phyloP scores from a whole-genome alignment of 164 flowering plant species.

The Vitis cinerea region DNA sequence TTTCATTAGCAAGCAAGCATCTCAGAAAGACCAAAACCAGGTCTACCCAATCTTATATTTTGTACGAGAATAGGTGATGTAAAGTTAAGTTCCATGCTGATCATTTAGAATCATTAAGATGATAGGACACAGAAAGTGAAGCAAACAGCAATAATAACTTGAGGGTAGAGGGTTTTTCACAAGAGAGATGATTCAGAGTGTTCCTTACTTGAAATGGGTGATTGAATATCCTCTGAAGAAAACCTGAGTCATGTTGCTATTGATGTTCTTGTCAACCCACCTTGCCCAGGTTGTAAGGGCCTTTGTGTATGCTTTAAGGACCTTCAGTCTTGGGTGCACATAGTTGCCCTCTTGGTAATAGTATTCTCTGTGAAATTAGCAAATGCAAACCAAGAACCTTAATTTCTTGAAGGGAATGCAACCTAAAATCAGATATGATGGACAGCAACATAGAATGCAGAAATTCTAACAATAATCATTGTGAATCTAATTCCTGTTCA shows the following conservation, averaged over 20 bases:
- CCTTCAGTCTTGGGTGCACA: slow-evolving; percentile 65
- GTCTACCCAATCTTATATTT: too few species aligned
- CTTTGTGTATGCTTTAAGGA: slow-evolving; percentile 64
- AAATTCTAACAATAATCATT: neutral
- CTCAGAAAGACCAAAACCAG: too few species aligned
- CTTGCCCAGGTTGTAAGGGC: slow-evolving; percentile 80
- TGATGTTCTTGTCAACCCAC: slow-evolving; percentile 76
- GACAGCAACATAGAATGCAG: neutral
- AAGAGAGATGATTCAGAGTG: too few species aligned
- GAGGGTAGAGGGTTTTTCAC: too few species aligned
- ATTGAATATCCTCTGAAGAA: slow-evolving; percentile 82
- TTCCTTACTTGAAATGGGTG: slow-evolving; percentile 73
- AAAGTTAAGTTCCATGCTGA: too few species aligned
- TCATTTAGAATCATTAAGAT: too few species aligned
- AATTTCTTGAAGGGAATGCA: neutral
- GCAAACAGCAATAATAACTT: too few species aligned
- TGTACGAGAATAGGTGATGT: too few species aligned
- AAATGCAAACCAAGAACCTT: neutral
- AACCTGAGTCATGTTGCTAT: slow-evolving; percentile 53
- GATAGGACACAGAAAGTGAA: too few species aligned
- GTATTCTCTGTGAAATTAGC: slow-evolving; percentile 49
- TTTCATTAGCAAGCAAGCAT: too few species aligned
- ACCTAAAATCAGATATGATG: neutral
- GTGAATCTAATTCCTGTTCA: neutral
- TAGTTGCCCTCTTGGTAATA: slow-evolving; percentile 87